Evolutionary conservation across 176 grass and related monocot species (phyloP).

Genomic region (Oryza brachyantha): DNA sequence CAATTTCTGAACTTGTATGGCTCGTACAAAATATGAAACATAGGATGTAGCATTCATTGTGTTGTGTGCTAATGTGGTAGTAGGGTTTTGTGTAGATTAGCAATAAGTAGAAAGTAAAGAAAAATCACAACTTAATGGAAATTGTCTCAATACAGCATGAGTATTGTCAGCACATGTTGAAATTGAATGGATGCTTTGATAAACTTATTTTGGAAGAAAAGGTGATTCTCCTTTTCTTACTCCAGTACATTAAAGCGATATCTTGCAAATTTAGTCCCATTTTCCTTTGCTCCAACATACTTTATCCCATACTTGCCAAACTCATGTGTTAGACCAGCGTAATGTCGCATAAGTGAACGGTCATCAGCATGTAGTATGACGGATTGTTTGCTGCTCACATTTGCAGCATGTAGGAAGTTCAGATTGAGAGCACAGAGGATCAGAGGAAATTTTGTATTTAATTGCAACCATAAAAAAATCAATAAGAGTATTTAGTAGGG

Average conservation of each 20-base stretch:
- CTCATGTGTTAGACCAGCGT: neutral
- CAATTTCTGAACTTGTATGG: neutral
- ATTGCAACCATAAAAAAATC: neutral
- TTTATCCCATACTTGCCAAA: neutral
- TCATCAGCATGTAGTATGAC: neutral
- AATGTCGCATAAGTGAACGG: neutral
- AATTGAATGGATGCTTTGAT: neutral
- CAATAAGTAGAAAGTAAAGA: neutral
- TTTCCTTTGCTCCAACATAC: neutral
- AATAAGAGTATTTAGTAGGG: neutral
- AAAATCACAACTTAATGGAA: neutral
- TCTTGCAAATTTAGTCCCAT: neutral
- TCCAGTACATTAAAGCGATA: neutral
- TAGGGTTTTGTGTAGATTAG: conserved; percentile 1
- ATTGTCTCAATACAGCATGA: neutral
- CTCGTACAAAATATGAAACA: neutral
- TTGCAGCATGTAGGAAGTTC: neutral
- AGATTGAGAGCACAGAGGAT: neutral
- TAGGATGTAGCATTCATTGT: conserved; percentile 3
- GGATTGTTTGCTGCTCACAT: neutral
- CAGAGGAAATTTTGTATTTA: neutral
- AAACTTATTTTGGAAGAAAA: neutral
- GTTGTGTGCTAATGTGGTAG: neutral
- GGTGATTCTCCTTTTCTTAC: neutral
- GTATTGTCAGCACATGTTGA: neutral